phyloP scores from a whole-genome alignment of 179 eudicot species.

The Silene noctiflora region DNA sequence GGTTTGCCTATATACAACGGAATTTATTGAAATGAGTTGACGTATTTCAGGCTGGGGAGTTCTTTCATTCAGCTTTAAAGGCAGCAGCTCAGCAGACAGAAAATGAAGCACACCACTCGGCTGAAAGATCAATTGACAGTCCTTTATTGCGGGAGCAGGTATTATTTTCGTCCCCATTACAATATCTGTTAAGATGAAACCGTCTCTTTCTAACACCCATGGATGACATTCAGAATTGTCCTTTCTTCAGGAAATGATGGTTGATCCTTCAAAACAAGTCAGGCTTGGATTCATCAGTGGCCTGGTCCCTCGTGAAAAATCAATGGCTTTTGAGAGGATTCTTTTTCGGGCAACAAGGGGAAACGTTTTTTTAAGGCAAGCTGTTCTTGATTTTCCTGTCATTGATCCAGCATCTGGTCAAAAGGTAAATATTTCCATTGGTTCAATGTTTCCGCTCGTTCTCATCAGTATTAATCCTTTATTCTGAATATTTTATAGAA shows the following conservation, averaged over 20 bases:
- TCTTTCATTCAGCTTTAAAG: conserved; percentile 66
- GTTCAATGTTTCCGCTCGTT: neutral
- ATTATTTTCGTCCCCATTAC: neutral
- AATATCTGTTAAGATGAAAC: neutral
- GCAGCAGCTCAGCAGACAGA: conserved; percentile 58
- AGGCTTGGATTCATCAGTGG: conserved; percentile 74
- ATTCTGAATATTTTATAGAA: neutral
- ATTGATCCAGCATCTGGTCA: conserved; percentile 68
- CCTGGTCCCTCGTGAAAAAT: conserved; percentile 68
- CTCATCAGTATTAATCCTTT: neutral
- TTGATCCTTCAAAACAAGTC: conserved; percentile 61
- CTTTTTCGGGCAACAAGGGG: conserved; percentile 86
- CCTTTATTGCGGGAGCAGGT: conserved; percentile 73
- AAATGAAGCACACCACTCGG: conserved; percentile 37
- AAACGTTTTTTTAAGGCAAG: conserved; percentile 69
- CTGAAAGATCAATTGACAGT: conserved; percentile 70
- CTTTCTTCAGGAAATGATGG: conserved; percentile 52
- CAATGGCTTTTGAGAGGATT: conserved; percentile 81
- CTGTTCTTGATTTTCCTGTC: conserved; percentile 54
- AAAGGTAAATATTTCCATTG: conserved; percentile 40
- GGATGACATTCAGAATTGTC: conserved; percentile 4
- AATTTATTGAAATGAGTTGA: conserved; percentile 6
- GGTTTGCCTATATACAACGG: neutral
- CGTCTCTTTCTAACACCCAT: neutral
- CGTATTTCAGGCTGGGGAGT: conserved; percentile 54